phyloP scores from a whole-genome alignment of 768 basidiomycete species.

The Termitomyces titanicus region DNA sequence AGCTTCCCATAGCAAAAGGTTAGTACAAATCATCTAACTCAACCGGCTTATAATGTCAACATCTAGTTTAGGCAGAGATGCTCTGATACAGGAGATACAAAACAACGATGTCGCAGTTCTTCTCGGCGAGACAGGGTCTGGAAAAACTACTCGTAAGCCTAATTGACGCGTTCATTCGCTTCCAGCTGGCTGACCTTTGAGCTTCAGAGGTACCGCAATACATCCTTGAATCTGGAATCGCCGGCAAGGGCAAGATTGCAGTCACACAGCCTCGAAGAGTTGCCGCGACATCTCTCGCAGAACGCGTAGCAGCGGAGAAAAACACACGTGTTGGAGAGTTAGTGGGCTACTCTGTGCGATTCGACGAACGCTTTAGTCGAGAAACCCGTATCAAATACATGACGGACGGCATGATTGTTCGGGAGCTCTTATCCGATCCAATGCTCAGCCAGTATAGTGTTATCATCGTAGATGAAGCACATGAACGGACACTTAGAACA shows the following conservation, averaged over 20 bases:
- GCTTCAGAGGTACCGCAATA: constrained; percentile 92
- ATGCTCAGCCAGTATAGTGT: constrained; percentile 80
- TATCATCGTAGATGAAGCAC: constrained; percentile 93
- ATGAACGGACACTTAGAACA: constrained; percentile 92
- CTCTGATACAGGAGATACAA: constrained; percentile 66
- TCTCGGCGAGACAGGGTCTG: constrained; percentile 95
- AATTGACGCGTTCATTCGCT: not conserved
- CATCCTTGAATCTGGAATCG: constrained; percentile 77
- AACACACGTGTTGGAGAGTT: constrained; percentile 64
- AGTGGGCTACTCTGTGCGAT: constrained; percentile 95
- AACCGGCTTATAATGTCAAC: not conserved
- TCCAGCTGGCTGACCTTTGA: not conserved
- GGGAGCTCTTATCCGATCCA: constrained; percentile 82
- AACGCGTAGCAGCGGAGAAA: constrained; percentile 85
- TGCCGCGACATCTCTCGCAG: constrained; percentile 92
- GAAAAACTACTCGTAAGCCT: constrained; percentile 88
- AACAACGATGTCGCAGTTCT: constrained; percentile 85
- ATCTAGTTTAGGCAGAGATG: constrained; percentile 60
- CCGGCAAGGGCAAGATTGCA: constrained; percentile 72
- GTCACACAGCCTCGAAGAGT: constrained; percentile 95
- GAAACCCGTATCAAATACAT: constrained; percentile 91
- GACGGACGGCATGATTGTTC: constrained; percentile 96
- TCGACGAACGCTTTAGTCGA: constrained; percentile 74
- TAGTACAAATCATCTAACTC: constrained; percentile 12
- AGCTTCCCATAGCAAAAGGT: constrained; percentile 82